Base-by-base conservation (phyloP, 1,284 basidiomycete species). In the Mycena sp. region DNA sequence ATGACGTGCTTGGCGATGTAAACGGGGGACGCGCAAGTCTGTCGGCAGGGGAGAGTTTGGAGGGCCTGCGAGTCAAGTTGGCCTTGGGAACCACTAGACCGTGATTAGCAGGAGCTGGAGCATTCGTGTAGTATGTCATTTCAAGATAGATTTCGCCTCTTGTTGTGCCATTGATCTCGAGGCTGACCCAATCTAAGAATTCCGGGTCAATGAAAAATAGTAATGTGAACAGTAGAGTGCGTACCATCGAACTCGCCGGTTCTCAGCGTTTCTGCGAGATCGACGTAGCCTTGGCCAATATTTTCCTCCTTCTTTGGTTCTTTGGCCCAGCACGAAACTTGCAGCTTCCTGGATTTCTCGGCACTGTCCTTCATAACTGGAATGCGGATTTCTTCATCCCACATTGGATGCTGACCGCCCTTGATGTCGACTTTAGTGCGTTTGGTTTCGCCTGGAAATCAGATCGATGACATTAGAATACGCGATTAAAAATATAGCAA, bases 211-310 rank as follows among this genome's bases (percentile, higher is more conserved):
- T 30, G 32, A 52, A 30, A 49, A 21, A 3, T 29, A 26, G n/a
- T 61, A 9, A 37, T 19, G 29, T 29, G 61, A 41, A 19, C 30
- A 23, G 19, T 40, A 45, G 9, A 21, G 38, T 10, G 41, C 21
- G 30, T 70, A 90, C 91, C 90, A 73, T 93, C 91, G 70, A 92
- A 93, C 76, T 93, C 91, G 35, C 91, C 90, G 16, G 83, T 85
- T 71, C 81, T 83, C 51, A 93, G 76, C 0, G 88, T 91, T 55
- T 90, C 85, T 40, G 83, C 74, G 46, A 93, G 87, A 69, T 92
- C 87, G 10, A 92, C 77, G 14, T 77, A 77, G 4, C 85, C 90
- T 70, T 81, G 82, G 2, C 91, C 91, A 51, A 92, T 76, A 26
- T 86, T 73, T 61, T 89, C 87, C 46, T 91, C 87, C 5, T 78